phyloP scores from a whole-genome alignment of 2,329 filamentous ascomycete genomes.

The Fusarium armeniacum region DNA sequence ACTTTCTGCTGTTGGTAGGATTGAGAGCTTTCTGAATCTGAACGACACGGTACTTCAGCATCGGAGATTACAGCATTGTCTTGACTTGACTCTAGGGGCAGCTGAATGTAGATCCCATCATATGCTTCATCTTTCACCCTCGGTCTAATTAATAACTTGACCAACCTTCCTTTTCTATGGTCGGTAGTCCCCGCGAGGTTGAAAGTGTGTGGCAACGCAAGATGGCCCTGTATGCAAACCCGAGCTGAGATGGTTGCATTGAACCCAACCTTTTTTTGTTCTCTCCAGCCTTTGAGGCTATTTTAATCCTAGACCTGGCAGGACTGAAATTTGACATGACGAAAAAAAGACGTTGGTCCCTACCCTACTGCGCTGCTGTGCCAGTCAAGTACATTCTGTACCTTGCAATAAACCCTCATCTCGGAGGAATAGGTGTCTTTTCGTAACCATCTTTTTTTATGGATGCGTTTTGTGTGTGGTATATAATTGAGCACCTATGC shows the following conservation, averaged over 20 bases:
- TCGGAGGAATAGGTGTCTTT: conserved; percentile 11
- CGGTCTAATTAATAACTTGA: not conserved
- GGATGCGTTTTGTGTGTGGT: conserved; percentile 1
- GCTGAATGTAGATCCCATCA: conserved; percentile 2
- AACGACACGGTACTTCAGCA: not conserved
- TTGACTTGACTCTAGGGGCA: not conserved
- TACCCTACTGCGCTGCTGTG: not conserved
- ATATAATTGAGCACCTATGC: conserved; percentile 13
- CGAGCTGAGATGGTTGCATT: conserved; percentile 34
- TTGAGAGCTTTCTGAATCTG: not conserved
- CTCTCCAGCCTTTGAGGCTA: conserved; percentile 1
- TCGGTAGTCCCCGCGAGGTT: conserved; percentile 3
- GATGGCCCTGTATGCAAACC: conserved; percentile 16
- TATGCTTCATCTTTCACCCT: conserved; percentile 19
- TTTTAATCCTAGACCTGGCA: conserved; percentile 20
- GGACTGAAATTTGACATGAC: conserved; percentile 1
- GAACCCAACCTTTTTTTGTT: not conserved
- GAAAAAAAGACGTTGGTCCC: not conserved
- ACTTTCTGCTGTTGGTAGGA: not conserved
- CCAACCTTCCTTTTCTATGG: conserved; percentile 16
- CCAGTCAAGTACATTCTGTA: conserved; percentile 3
- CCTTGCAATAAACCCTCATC: conserved; percentile 17
- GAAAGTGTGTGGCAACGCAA: conserved; percentile 4
- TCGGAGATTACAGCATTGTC: not conserved
- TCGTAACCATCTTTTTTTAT: conserved; percentile 13